Evolutionary conservation across 352 stramenopile genomes (phyloP), one percentile per base, ranked within the genome.

Genomic region (Halophytophthora polymorphica): DNA sequence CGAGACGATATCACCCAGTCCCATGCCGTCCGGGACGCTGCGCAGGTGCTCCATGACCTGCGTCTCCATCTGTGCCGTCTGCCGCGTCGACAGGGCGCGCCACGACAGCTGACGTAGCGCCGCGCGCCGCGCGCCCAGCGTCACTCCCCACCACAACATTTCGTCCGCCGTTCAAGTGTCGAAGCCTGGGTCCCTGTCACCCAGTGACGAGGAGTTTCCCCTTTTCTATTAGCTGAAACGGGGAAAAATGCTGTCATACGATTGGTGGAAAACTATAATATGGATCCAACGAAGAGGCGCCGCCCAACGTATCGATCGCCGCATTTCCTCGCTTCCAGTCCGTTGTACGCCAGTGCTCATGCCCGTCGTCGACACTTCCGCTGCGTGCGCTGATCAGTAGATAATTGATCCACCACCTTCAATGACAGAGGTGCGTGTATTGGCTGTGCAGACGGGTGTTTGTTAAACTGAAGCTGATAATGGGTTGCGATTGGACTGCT

Each of bases 31-130:
- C 35, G 71, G 69, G 23, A 94, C 68, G n/a, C 58, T 50, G 23
- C 80, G 77, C 43, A 94, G 59, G 43, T 73, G 71, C 50, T 91
- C 76, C 45, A 94, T 53, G 28, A 92, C 84, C 53, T 92, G 66
- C 45, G 69, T 85, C 64, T 94, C 84, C 46, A 92, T 40, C 56
- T 87, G 66, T 37, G 75, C 84, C 33, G 72, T 59, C 31, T 79
- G 75, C 18, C 83, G 81, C 47, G 73, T 75, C 43, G 81, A 91
- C 28, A 93, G 46, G n/a, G 58, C 53, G 45, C 76, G 68, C 35
- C 50, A 45, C n/a, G 43, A 53, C 18, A 31, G 25, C 25, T 54
- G 53, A 50, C 42, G 13, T 45, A 72, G 60, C 56, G 66, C 25
- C 52, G 44, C 45, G 29, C 51, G 50, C 31, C 54, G 56, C 45